phyloP scores from a whole-genome alignment of 495 filamentous ascomycete species.

The Bacidia gigantensis region DNA sequence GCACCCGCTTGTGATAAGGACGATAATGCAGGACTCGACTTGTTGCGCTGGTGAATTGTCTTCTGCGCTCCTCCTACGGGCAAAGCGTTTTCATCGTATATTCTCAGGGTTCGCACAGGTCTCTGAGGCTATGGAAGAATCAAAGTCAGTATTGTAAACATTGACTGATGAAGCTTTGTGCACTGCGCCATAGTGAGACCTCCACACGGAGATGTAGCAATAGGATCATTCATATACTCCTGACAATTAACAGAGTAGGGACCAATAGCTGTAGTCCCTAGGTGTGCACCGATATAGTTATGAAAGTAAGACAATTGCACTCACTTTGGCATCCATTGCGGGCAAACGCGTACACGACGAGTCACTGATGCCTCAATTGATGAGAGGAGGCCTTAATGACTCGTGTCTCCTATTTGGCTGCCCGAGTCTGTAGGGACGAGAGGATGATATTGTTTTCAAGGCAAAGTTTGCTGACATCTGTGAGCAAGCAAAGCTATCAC shows the following conservation, averaged over 20 bases:
- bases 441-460: not conserved
- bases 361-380: not conserved
- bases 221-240: no score
- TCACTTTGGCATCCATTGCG: conserved; percentile 31
- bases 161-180: no score
- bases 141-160: conserved; percentile 4
- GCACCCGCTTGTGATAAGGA: conserved; percentile 39
- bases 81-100: conserved; percentile 63
- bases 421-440: not conserved
- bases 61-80: conserved; percentile 38
- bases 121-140: conserved; percentile 54
- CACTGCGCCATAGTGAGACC: no score
- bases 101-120: conserved; percentile 43
- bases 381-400: not conserved
- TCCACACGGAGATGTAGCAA: no score
- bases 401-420: not conserved
- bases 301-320: not conserved
- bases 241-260: no score
- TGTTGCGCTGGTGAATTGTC: conserved; percentile 63
- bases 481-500: not conserved
- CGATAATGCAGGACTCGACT: conserved; percentile 59
- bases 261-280: no score
- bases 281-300: no score
- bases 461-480: not conserved
- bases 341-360: conserved; percentile 6